These are phyloP conservation scores for Talaromyces albobiverticillius DNA, from an alignment of 2,329 filamentous ascomycete species.

Conservation along the genomic window DNA sequence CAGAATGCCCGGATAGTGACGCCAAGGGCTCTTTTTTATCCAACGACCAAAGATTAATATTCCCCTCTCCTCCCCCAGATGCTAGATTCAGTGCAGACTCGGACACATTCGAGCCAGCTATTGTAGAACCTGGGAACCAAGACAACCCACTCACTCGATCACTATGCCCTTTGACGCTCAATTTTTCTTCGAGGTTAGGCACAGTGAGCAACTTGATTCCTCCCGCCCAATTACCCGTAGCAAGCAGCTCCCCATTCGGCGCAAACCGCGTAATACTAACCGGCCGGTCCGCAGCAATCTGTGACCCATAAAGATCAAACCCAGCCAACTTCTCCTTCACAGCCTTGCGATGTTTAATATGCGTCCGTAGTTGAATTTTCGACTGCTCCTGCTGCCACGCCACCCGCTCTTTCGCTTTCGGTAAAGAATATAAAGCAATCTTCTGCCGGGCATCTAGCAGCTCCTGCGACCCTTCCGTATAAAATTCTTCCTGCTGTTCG, in stretches of 20 bases:
- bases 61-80: constrained; percentile 83
- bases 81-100: constrained; percentile 76
- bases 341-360: constrained; percentile 86
- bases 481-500: constrained; percentile 90
- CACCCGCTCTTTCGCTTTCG: constrained; percentile 73
- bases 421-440: constrained; percentile 80
- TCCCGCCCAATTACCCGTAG: constrained; percentile 90
- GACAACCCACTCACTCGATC: constrained; percentile 86
- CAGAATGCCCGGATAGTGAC: constrained; percentile 77
- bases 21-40: constrained; percentile 79
- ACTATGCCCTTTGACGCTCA: constrained; percentile 75
- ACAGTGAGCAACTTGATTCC: constrained; percentile 82
- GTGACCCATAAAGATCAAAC: constrained; percentile 90
- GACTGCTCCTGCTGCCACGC: constrained; percentile 77
- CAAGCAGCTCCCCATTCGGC: constrained; percentile 77
- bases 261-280: constrained; percentile 90
- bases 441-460: constrained; percentile 72
- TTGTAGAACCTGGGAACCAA: constrained; percentile 81
- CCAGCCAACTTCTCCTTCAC: constrained; percentile 78
- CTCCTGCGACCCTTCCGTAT: constrained; percentile 74
- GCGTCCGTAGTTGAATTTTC: constrained; percentile 78
- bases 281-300: constrained; percentile 86
- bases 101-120: constrained; percentile 69
- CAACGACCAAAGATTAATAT: constrained; percentile 87
- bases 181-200: constrained; percentile 74